Percentiles rank a stretch among this genome's conserved stretches.
Evolutionary conservation across 352 stramenopile species (phyloP).

Genomic region (Aphanomyces euteiches): DNA sequence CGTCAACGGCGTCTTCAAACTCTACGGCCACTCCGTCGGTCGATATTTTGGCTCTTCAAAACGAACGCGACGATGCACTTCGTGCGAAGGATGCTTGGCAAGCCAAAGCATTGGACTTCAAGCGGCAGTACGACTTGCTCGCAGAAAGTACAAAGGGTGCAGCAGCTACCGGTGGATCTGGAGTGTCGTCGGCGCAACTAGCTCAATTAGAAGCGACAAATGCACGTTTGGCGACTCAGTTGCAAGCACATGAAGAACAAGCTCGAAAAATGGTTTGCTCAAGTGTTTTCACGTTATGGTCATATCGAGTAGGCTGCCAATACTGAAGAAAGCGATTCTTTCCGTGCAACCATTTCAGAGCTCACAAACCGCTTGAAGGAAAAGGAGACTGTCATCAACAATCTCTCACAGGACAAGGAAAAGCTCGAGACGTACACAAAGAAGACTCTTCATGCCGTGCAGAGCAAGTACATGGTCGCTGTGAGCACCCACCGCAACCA

Average conservation of each 20-base stretch:
- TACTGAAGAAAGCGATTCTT: slow-evolving; percentile 62
- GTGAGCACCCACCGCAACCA: slow-evolving; percentile 86
- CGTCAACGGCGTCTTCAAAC: background rate
- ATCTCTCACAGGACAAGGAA: slow-evolving; percentile 74
- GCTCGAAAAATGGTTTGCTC: slow-evolving; percentile 59
- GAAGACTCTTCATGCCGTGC: slow-evolving; percentile 86
- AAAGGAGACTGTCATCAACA: slow-evolving; percentile 86
- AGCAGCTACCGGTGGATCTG: slow-evolving; percentile 13
- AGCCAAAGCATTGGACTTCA: slow-evolving; percentile 59
- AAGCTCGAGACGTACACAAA: slow-evolving; percentile 90
- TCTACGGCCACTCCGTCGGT: slow-evolving; percentile 33
- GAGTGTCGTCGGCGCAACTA: slow-evolving; percentile 7
- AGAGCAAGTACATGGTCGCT: slow-evolving; percentile 89
- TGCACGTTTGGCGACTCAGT: slow-evolving; percentile 12
- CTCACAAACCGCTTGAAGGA: slow-evolving; percentile 84
- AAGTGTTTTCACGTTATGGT: background rate
- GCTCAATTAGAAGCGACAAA: slow-evolving; percentile 28
- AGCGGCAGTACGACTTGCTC: slow-evolving; percentile 72
- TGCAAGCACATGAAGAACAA: slow-evolving; percentile 52
- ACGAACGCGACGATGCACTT: slow-evolving; percentile 72
- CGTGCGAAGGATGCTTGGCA: slow-evolving; percentile 74
- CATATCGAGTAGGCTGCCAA: slow-evolving; percentile 42
- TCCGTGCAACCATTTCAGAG: slow-evolving; percentile 70
- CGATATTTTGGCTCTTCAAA: slow-evolving; percentile 48
- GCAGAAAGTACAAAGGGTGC: slow-evolving; percentile 46